Evolutionary conservation across 1,284 basidiomycete genomes (phyloP).

Genomic region (Paramarasmius palmivorus): DNA sequence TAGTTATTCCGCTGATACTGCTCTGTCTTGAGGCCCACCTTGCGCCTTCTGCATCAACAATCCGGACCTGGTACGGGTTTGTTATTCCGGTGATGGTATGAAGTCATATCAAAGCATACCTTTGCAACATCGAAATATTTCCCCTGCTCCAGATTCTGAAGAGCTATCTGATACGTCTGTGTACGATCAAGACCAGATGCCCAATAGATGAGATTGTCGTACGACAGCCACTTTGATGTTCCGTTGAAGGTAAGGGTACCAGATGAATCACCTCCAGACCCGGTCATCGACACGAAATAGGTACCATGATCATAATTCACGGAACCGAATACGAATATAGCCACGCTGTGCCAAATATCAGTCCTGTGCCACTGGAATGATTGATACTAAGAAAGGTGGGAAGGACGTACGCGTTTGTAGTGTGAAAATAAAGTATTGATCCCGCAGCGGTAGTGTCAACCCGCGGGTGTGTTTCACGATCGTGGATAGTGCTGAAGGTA

Average conservation of each 20-base stretch:
- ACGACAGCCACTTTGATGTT: constrained; percentile 22
- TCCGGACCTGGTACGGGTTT: not conserved
- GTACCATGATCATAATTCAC: constrained; percentile 20
- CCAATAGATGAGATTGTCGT: constrained; percentile 18
- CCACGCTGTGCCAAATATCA: constrained; percentile 13
- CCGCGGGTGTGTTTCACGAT: constrained; percentile 16
- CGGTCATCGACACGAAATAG: constrained; percentile 17
- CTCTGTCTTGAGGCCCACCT: too few species aligned
- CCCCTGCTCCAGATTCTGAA: constrained; percentile 17
- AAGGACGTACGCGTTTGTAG: constrained; percentile 17
- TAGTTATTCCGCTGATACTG: too few species aligned
- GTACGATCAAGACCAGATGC: constrained; percentile 20
- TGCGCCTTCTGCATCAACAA: not conserved
- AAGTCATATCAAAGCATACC: constrained; percentile 2
- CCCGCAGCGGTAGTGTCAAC: constrained; percentile 17
- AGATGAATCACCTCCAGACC: constrained; percentile 18
- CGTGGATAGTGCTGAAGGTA: constrained; percentile 6
- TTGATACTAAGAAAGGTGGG: too few species aligned
- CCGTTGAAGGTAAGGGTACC: constrained; percentile 20
- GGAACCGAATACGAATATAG: constrained; percentile 20
- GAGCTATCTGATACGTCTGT: constrained; percentile 16
- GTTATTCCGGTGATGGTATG: too few species aligned
- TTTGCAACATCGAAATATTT: constrained; percentile 19
- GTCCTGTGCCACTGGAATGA: too few species aligned
- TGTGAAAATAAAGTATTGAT: constrained; percentile 14